These are phyloP conservation scores for Sindora glabra DNA, from an alignment of 306 rosid genomes.

Conservation along the genomic window DNA sequence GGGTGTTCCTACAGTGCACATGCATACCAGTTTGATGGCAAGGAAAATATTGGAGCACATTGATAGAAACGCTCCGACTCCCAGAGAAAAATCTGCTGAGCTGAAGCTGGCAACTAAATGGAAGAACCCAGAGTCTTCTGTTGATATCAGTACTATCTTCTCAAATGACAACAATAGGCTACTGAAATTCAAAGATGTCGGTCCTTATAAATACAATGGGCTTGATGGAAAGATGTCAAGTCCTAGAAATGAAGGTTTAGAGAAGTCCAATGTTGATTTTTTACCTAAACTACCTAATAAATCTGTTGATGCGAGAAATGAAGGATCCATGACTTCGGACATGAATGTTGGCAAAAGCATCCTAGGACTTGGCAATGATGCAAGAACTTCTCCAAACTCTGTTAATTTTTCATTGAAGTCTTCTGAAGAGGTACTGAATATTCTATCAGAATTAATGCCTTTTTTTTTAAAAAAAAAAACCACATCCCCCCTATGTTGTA, in stretches of 20 bases:
- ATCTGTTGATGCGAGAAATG: conserved; percentile 18
- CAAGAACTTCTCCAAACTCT: background rate
- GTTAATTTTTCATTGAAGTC: conserved; percentile 3
- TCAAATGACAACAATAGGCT: conserved; percentile 35
- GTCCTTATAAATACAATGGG: conserved; percentile 26
- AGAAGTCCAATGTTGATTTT: conserved; percentile 31
- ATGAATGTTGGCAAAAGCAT: conserved; percentile 19
- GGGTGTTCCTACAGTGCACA: conserved; percentile 44
- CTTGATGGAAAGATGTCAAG: conserved; percentile 24
- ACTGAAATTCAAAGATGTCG: conserved; percentile 15
- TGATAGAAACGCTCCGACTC: conserved; percentile 66
- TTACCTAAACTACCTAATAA: conserved; percentile 22
- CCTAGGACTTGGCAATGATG: conserved; percentile 17
- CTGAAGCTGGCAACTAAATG: conserved; percentile 52
- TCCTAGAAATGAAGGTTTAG: conserved; percentile 23
- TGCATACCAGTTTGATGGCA: conserved; percentile 66
- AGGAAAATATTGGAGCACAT: conserved; percentile 78
- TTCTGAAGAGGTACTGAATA: conserved; percentile 18
- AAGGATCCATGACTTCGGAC: conserved; percentile 17
- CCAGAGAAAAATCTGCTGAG: conserved; percentile 69
- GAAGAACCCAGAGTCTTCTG: conserved; percentile 51
- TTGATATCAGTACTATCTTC: conserved; percentile 12
- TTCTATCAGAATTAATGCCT: background rate
- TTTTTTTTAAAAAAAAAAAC: no score
- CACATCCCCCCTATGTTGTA: no score